Evolutionary conservation across 1,139 yeast genomes (phyloP).

Genomic region (Pichia cactophila): DNA sequence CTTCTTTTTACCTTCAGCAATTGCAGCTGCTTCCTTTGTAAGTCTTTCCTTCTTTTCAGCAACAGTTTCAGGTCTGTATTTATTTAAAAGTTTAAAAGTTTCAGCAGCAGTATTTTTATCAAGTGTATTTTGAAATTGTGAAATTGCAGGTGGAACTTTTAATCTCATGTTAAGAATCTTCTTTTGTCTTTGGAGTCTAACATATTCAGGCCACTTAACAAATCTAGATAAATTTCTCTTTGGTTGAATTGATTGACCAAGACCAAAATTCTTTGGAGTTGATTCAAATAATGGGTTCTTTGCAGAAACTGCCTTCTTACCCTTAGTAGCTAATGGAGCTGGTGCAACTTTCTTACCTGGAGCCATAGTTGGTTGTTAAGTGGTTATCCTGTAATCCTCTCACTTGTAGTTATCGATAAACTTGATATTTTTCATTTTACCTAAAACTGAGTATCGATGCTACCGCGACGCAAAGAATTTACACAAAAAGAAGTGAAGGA

Average conservation of each 20-base stretch:
- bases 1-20: constrained; percentile 94
- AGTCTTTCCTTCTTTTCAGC: constrained; percentile 98
- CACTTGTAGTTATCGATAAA: background rate
- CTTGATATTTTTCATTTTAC: background rate
- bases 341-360: constrained; percentile 79
- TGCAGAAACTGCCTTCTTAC: constrained; percentile 24
- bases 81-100: constrained; percentile 93
- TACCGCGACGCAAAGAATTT: no score
- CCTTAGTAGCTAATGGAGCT: constrained; percentile 53
- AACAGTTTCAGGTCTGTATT: constrained; percentile 96
- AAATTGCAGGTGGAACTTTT: constrained; percentile 97
- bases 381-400: background rate
- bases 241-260: constrained; percentile 94
- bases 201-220: constrained; percentile 98
- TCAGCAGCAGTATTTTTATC: constrained; percentile 98
- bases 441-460: no score
- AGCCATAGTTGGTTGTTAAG: constrained; percentile 20
- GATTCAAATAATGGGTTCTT: constrained; percentile 68
- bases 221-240: constrained; percentile 92
- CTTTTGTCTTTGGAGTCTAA: constrained; percentile 96
- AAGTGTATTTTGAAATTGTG: constrained; percentile 91
- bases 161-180: constrained; percentile 90
- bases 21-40: constrained; percentile 97
- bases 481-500: no score
- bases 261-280: constrained; percentile 90